Conservation (phyloP, 805 yeast genomes). For the Sugiyamaella floridensis region DNA sequence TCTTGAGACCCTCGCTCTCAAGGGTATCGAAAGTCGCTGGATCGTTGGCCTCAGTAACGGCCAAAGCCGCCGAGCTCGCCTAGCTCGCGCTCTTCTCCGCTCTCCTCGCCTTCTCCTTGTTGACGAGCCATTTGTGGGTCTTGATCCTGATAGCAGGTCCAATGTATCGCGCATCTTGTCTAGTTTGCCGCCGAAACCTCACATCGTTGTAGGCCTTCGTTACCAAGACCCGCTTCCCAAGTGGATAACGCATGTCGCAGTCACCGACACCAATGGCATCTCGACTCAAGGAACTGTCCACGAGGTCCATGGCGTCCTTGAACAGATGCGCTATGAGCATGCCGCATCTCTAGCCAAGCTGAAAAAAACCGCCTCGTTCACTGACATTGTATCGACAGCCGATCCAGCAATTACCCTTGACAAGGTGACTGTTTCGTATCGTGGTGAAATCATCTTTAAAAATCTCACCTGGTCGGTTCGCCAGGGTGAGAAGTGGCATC, state of each 20-base stretch:
- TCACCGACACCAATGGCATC: constrained; percentile 52
- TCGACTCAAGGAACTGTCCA: constrained; percentile 41
- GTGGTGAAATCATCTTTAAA: constrained; percentile 51
- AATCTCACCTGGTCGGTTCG: constrained; percentile 60
- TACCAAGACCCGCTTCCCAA: constrained; percentile 67
- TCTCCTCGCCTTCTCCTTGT: constrained; percentile 62
- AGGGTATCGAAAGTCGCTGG: constrained; percentile 61
- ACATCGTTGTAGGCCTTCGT: constrained; percentile 68
- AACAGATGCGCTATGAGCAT: constrained; percentile 19
- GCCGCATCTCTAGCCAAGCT: constrained; percentile 13
- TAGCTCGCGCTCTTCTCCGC: constrained; percentile 65
- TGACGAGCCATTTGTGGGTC: constrained; percentile 90
- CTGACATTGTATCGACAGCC: not conserved
- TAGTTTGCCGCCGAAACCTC: constrained; percentile 40
- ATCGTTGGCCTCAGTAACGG: constrained; percentile 87
- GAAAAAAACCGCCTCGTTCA: constrained; percentile 1
- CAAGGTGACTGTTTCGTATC: constrained; percentile 59
- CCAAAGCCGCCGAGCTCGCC: constrained; percentile 82
- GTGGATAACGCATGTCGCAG: constrained; percentile 72
- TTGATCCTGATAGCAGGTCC: constrained; percentile 67
- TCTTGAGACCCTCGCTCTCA: constrained; percentile 46
- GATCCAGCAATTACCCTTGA: constrained; percentile 44
- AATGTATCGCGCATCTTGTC: constrained; percentile 51
- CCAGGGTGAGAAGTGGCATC: constrained; percentile 79
- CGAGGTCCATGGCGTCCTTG: constrained; percentile 24